Percentiles rank a stretch among this genome's conserved stretches.
These are phyloP conservation scores for Drechslerella stenobrocha DNA, from an alignment of 2,329 filamentous ascomycete species.

Conservation along the genomic window DNA sequence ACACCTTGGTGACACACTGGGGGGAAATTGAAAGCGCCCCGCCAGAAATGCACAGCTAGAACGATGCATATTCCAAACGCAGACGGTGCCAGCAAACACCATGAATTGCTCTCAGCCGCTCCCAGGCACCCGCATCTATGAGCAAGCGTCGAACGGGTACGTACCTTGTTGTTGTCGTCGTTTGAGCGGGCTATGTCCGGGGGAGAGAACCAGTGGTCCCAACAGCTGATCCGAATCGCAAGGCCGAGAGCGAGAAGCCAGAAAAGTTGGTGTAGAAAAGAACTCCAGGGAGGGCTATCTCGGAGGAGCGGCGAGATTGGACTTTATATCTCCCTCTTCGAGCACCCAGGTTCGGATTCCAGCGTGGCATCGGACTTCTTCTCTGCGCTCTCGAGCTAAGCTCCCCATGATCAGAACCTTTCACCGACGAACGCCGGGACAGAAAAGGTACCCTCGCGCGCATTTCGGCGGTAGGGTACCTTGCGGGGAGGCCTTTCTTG, in stretches of 20 bases:
- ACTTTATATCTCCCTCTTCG: slow-evolving; percentile 36
- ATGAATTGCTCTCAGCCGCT: too few relatives aligned
- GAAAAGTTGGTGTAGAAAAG: slow-evolving; percentile 23
- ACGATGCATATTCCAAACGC: too few relatives aligned
- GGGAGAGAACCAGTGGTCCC: background rate
- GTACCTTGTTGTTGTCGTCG: slow-evolving; percentile 46
- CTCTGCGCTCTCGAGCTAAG: background rate
- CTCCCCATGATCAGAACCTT: slow-evolving; percentile 30
- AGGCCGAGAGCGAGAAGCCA: background rate
- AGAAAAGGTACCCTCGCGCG: slow-evolving; percentile 20
- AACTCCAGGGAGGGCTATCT: slow-evolving; percentile 6
- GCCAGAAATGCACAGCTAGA: background rate
- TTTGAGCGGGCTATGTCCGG: too few relatives aligned
- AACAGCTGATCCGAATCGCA: slow-evolving; percentile 16
- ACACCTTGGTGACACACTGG: background rate
- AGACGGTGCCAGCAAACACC: slow-evolving; percentile 5
- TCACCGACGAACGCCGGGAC: slow-evolving; percentile 19
- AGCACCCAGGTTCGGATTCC: slow-evolving; percentile 16
- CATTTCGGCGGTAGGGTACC: slow-evolving; percentile 18
- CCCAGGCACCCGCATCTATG: background rate
- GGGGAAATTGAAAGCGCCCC: background rate
- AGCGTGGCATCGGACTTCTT: slow-evolving; percentile 21
- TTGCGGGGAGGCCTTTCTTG: slow-evolving; percentile 19
- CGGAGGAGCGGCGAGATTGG: slow-evolving; percentile 45
- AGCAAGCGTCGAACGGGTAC: slow-evolving; percentile 4